These are phyloP conservation scores for Paraphoma sp. DNA, from an alignment of 2,329 filamentous ascomycete genomes.

Conservation along the genomic window DNA sequence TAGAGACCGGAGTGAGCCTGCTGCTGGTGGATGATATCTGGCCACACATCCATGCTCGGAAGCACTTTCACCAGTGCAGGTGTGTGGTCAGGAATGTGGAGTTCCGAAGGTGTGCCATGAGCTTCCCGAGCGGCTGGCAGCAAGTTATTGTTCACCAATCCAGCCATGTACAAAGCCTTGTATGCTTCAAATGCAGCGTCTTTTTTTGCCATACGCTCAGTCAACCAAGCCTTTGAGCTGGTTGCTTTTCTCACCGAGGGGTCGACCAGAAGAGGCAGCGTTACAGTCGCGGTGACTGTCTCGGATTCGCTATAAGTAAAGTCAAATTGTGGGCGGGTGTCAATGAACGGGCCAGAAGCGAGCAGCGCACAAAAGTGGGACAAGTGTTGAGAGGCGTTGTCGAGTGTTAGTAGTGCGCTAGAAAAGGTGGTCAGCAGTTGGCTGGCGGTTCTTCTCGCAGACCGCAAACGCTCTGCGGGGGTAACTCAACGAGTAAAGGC, in stretches of 20 bases:
- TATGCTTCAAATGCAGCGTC: slow-evolving; percentile 88
- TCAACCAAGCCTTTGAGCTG: slow-evolving; percentile 67
- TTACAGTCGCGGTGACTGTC: slow-evolving; percentile 64
- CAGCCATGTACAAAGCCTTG: slow-evolving; percentile 69
- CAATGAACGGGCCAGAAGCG: slow-evolving; percentile 64
- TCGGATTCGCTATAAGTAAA: slow-evolving; percentile 50
- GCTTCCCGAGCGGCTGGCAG: slow-evolving; percentile 63
- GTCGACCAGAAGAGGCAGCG: slow-evolving; percentile 75
- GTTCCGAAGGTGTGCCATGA: slow-evolving; percentile 25
- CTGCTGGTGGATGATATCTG: slow-evolving; percentile 17
- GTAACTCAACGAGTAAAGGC: not conserved
- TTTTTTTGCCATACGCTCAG: slow-evolving; percentile 74
- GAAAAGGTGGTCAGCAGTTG: not conserved
- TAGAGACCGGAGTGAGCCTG: slow-evolving; percentile 20
- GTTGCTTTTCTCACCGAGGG: slow-evolving; percentile 61
- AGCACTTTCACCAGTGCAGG: slow-evolving; percentile 34
- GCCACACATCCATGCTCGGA: slow-evolving; percentile 42
- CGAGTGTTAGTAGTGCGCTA: slow-evolving; percentile 72
- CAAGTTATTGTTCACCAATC: slow-evolving; percentile 78
- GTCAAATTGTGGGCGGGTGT: slow-evolving; percentile 72
- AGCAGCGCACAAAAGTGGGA: slow-evolving; percentile 79
- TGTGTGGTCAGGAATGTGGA: slow-evolving; percentile 30
- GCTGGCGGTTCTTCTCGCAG: too few relatives aligned
- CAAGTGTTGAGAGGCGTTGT: slow-evolving; percentile 77
- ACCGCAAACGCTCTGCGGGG: too few relatives aligned